Conservation (phyloP, 1,139 yeast species). For the Zygoascus hellenicus region DNA sequence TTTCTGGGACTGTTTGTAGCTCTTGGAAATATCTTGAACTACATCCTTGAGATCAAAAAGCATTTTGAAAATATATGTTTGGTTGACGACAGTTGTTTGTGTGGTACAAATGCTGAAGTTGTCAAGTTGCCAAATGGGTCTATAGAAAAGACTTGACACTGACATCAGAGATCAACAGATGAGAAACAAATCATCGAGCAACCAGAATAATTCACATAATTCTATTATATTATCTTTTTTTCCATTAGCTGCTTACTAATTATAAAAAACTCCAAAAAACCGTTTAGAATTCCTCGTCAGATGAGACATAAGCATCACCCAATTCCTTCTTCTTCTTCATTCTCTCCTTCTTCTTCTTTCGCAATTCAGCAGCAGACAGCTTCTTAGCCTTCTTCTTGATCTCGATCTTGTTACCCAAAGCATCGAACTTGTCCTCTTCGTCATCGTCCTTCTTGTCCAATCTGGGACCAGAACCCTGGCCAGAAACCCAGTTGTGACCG, state of each 20-base stretch:
- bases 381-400: constrained; percentile 94
- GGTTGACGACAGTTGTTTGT: too few relatives aligned
- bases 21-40: too few relatives aligned
- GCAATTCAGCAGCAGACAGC: constrained; percentile 96
- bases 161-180: neutral
- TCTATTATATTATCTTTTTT: constrained; percentile 5
- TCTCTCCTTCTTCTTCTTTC: constrained; percentile 99
- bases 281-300: constrained; percentile 66
- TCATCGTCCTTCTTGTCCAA: constrained; percentile 89
- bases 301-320: constrained; percentile 98
- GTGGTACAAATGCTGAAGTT: neutral
- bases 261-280: neutral
- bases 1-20: constrained; percentile 23
- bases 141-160: neutral
- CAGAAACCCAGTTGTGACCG: constrained; percentile 99
- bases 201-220: neutral
- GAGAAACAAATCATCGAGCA: neutral
- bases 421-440: constrained; percentile 98
- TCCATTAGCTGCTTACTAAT: neutral
- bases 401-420: constrained; percentile 99
- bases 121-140: neutral
- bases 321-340: constrained; percentile 99
- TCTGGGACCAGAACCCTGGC: constrained; percentile 99
- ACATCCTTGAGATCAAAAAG: neutral
- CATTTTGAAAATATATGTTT: neutral